phyloP scores from a whole-genome alignment of 495 filamentous ascomycete species.

The Aspergillus sclerotiicarbonarius region DNA sequence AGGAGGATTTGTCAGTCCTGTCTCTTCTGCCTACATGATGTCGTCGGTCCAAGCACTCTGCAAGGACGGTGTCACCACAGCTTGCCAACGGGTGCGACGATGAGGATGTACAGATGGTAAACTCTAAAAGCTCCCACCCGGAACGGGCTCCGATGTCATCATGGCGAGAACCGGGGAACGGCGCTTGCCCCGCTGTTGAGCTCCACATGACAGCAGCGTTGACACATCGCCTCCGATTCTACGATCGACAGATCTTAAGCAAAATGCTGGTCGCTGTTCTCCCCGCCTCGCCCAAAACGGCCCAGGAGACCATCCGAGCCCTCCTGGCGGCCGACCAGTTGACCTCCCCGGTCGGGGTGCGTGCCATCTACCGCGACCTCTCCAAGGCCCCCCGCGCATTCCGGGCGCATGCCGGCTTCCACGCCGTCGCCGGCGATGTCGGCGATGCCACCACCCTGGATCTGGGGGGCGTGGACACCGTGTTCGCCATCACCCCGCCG shows the following conservation, averaged over 20 bases:
- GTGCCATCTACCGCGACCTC: conserved; percentile 10
- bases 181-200: too few species aligned
- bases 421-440: conserved; percentile 5
- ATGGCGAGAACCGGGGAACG: too few species aligned
- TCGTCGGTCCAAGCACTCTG: too few species aligned
- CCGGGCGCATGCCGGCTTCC: conserved; percentile 1
- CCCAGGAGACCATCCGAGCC: conserved; percentile 4
- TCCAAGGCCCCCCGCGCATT: conserved; percentile 8
- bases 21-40: too few species aligned
- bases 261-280: conserved; percentile 12
- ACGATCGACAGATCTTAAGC: not conserved
- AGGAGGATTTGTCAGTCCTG: too few species aligned
- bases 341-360: not conserved
- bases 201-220: not conserved
- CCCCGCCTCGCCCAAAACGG: conserved; percentile 12
- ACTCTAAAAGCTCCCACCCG: too few species aligned
- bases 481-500: conserved; percentile 10
- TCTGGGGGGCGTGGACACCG: conserved; percentile 4
- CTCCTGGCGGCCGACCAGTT: not conserved
- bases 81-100: too few species aligned
- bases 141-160: too few species aligned
- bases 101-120: too few species aligned
- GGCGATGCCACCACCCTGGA: conserved; percentile 3
- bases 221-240: not conserved
- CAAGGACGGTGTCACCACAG: too few species aligned